Base-by-base conservation (phyloP, 2,329 filamentous ascomycete species). In the Sarocladiaceae sp. region DNA sequence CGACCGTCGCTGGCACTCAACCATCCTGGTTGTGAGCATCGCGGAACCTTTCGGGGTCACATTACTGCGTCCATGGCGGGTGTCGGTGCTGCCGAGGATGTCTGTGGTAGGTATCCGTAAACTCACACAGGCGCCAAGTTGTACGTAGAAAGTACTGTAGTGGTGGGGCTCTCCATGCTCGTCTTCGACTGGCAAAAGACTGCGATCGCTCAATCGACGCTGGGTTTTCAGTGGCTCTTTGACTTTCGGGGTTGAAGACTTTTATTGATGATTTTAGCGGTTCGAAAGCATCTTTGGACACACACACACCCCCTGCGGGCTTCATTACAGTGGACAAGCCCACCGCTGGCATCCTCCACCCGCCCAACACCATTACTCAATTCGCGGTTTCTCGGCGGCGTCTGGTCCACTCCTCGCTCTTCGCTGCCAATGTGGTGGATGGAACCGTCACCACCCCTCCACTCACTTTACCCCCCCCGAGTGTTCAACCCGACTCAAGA, bases 241-340 rank as follows among this genome's bases (percentile, higher is more conserved):
- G 20, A 23, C 37, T 40, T 40, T 40, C 17, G 37, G 17, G 5
- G 4, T 20, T 7, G 12, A 22, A 7, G 18, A 3, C 10, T n/a
- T 20, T 26, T 44, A n/a, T 44, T 44, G 40, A 44, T 26, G 40
- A 44, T 44, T 44, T 15, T n/a, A 44, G 40, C 23, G 40, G 40
- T 26, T 13, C 40, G 23, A 40, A n/a, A 40, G 37, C 37, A n/a
- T n/a, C n/a, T n/a, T n/a, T n/a, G n/a, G n/a, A n/a, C n/a, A n/a
- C 8, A 23, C 10, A 8, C 40, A 44, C 33, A 10, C 40, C 40
- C 23, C 40, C 40, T 7, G 40, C 12, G 40, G 28, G 11, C 7
- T 23, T 23, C 20, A 4, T 40, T 23, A 40, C 37, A 40, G 37
- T 23, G 37, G 15, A n/a, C 18, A 8, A 20, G n/a, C n/a, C n/a